Base-by-base conservation (phyloP, 306 rosid species). In the Fragaria ananassa region DNA sequence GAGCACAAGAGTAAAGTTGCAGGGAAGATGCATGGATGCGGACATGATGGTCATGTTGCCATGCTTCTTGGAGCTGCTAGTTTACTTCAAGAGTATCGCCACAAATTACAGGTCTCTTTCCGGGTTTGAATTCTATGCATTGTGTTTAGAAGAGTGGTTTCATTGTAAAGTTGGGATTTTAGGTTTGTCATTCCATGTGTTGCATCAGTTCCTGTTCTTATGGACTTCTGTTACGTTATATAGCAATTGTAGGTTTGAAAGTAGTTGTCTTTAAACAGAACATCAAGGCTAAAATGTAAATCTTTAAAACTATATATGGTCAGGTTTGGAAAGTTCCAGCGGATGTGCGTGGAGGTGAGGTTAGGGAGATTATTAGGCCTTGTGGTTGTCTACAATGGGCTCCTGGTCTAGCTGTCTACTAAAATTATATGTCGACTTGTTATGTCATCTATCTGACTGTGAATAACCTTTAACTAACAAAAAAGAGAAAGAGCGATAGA, bases 11-110 rank as follows among this genome's bases (percentile, higher is more conserved):
- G 98, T 76, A 91, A 91, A 87, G 79, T 91, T 44, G 83, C 93
- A 12, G 97, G 97, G 67, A 94, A 94, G 85, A 94, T 94, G 98
- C 98, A 94, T 72, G 98, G 87, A 14, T 94, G 98, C 49, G 98
- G 98, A 17, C 97, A 94, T 72, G 98, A 94, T 84, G 94, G 93
- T 60, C 98, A 94, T 88, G 89, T 92, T 76, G 83, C 96, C 66
- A 92, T 94, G 96, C 96, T 91, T 82, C 91, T 94, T n/a, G 98
- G 97, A 65, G 97, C 96, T 61, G 96, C 96, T 37, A 92, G 80
- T 85, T 84, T 92, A 54, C 96, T 92, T 82, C 85, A 87, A 74
- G 82, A 81, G 25, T 89, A 86, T 76, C 85, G 80, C 37, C 74
- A 81, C n/a, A 79, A 85, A 37, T 75, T 89, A 56, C 77, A 45